phyloP scores from a whole-genome alignment of 1,284 basidiomycete species.

The Pseudozyma tsukubaensis region DNA sequence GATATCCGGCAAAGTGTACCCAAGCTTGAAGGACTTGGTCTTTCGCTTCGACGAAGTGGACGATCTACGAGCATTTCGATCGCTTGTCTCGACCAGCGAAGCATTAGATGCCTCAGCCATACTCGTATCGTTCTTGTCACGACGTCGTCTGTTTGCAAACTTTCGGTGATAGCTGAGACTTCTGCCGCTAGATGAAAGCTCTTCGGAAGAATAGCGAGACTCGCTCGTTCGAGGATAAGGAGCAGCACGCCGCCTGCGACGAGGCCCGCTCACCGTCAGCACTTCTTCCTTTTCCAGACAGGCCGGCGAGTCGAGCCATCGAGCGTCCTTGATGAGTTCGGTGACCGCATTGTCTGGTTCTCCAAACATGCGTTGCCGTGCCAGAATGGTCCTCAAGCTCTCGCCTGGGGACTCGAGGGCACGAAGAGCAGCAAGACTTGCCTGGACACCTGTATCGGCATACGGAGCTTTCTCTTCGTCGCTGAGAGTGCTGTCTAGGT shows the following conservation, averaged over 20 bases:
- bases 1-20: constrained; percentile 38
- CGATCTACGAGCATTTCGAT: constrained; percentile 5
- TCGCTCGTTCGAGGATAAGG: constrained; percentile 20
- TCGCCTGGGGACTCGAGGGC: constrained; percentile 43
- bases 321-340: constrained; percentile 15
- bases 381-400: constrained; percentile 31
- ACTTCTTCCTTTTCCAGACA: constrained; percentile 6
- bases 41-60: constrained; percentile 10
- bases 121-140: constrained; percentile 9
- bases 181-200: constrained; percentile 29
- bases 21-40: constrained; percentile 19
- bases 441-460: constrained; percentile 46
- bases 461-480: constrained; percentile 22
- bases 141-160: constrained; percentile 4
- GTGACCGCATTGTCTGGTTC: constrained; percentile 17
- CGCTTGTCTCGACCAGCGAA: constrained; percentile 10
- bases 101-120: constrained; percentile 26
- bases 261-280: constrained; percentile 16
- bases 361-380: constrained; percentile 40
- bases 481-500: neutral
- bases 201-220: constrained; percentile 20
- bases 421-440: constrained; percentile 36
- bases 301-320: constrained; percentile 2
- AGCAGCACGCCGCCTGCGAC: constrained; percentile 22
- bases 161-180: constrained; percentile 11